Conservation (phyloP, 129 eudicot genomes). For the Flaveria trinervia region DNA sequence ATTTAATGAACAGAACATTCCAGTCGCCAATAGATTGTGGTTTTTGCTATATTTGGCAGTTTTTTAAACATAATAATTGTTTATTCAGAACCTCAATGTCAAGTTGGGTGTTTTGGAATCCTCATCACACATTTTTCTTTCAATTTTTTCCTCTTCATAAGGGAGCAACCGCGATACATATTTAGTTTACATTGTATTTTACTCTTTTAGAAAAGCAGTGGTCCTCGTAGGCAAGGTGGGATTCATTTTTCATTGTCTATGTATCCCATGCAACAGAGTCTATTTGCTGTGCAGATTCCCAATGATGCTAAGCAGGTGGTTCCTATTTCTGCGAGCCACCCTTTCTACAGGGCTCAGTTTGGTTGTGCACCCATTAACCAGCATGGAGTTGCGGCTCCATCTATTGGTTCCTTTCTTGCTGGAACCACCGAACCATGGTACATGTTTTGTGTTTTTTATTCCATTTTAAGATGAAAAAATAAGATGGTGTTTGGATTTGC, state of each 20-base stretch:
- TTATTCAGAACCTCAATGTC: not conserved
- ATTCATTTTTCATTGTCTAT: constrained; percentile 43
- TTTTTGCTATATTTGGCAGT: constrained; percentile 16
- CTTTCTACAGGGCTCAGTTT: constrained; percentile 52
- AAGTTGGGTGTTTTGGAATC: too few relatives aligned
- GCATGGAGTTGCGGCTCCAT: constrained; percentile 52
- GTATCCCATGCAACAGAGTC: constrained; percentile 54
- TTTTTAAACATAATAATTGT: constrained; percentile 1
- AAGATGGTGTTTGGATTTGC: not conserved
- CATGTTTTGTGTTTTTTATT: constrained; percentile 6
- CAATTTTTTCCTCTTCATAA: too few relatives aligned
- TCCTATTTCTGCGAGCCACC: constrained; percentile 43
- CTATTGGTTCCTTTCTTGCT: constrained; percentile 48
- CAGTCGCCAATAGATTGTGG: not conserved
- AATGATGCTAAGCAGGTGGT: constrained; percentile 44
- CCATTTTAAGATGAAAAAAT: not conserved
- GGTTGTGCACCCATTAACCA: constrained; percentile 52
- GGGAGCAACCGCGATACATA: too few relatives aligned
- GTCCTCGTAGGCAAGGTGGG: constrained; percentile 43
- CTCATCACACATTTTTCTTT: too few relatives aligned
- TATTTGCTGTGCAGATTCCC: constrained; percentile 34
- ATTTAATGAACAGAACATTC: not conserved
- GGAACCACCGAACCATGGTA: constrained; percentile 74
- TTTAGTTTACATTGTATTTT: constrained; percentile 12
- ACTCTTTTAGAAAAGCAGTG: constrained; percentile 41